Evolutionary conservation across 148 eudicot genomes (phyloP), one percentile per base, ranked within the genome.

Genomic region (Agrostemma githago): DNA sequence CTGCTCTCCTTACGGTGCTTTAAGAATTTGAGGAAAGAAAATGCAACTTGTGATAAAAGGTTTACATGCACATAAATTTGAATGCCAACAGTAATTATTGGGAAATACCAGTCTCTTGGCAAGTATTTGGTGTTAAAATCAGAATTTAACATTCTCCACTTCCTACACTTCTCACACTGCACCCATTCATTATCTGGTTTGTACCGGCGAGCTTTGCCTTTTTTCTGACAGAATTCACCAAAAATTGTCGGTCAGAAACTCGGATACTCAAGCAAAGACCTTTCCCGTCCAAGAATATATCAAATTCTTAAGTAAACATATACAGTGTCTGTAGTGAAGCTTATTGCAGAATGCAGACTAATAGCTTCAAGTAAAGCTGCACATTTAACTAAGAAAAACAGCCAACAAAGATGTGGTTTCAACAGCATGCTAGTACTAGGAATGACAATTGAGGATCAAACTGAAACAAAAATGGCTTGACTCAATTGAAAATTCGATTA

Each of bases 141-240:
- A 58, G 82, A 51, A 70, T 72, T 56, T 51, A 91, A 56, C 77
- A 77, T 81, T 72, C 97, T 89, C 97, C 93, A 87, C 76, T 91
- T 91, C 74, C 91, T 86, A 79, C 97, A 91, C 86, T 86, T 87
- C 56, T 89, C 88, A 71, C 93, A 91, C 73, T 89, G 97, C 81
- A 91, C 97, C 97, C 97, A 89, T 9, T 89, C 84, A 8, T 86
- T 76, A 83, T 91, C 96, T 69, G 93, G 91, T 76, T 86, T 84
- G 79, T 82, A 68, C 41, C 42, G 74, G 53, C 84, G 74, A 38
- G 84, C 70, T 73, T 74, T 64, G 56, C 81, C 81, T 71, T 83
- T 86, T 78, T 77, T 72, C 96, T 90, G 85, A 62, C 53, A 54
- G 41, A 70, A 63, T 26, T 16, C 34, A 68, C 5, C 16, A 54